A percentile compares a stretch with the other conserved stretches of the same genome.
Conservation (phyloP, 306 rosid genomes). For the Cicer chorassanicum region DNA sequence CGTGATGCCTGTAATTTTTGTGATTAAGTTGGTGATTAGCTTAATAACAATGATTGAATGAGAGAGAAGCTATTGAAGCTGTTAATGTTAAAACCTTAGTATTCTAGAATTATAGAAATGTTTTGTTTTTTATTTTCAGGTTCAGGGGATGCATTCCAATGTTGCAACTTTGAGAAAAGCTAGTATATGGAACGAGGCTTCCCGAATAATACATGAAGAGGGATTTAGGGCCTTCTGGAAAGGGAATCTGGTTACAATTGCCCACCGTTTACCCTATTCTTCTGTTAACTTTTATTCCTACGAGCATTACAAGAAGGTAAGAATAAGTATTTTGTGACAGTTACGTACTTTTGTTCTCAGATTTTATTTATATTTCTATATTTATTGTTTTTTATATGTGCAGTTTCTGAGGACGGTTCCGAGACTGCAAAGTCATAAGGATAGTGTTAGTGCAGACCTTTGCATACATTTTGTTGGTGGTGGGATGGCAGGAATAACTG, state of each 20-base stretch:
- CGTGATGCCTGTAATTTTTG: not conserved
- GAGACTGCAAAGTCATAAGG: constrained; percentile 55
- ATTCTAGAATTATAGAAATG: not conserved
- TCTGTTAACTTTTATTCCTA: constrained; percentile 90
- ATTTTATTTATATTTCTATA: constrained; percentile 7
- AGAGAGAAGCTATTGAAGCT: not conserved
- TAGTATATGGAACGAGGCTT: constrained; percentile 93
- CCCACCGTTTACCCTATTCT: constrained; percentile 94
- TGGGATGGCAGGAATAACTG: constrained; percentile 93
- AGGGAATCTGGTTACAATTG: constrained; percentile 94
- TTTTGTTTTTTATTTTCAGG: constrained; percentile 52
- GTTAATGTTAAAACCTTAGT: constrained; percentile 2
- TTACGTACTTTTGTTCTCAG: constrained; percentile 14
- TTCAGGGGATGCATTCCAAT: constrained; percentile 98
- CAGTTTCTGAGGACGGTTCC: constrained; percentile 70
- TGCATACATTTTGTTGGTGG: constrained; percentile 82
- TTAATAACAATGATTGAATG: not conserved
- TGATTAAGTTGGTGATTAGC: not conserved
- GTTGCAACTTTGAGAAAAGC: constrained; percentile 73
- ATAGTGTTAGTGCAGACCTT: constrained; percentile 64
- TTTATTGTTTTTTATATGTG: constrained; percentile 26
- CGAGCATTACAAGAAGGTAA: constrained; percentile 91
- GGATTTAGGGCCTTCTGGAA: constrained; percentile 98
- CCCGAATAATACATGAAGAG: constrained; percentile 84
- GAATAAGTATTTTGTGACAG: constrained; percentile 43